These are phyloP conservation scores for Backusella tarrabulga DNA, from an alignment of 192 early-diverging fungal genomes.

Conservation along the genomic window DNA sequence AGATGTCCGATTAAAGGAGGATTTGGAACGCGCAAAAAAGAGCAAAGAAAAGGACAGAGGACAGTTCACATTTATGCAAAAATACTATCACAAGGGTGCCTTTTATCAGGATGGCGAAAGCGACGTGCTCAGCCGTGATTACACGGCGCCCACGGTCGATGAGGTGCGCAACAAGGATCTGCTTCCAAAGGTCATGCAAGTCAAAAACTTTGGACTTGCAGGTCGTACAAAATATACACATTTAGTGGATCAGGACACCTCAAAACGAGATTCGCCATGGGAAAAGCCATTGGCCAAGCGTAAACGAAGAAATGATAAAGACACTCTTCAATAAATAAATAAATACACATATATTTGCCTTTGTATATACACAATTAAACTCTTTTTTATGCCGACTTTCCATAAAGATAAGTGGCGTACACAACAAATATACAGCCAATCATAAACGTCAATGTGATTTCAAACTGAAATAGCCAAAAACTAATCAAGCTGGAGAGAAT, in stretches of 20 bases:
- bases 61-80: slow-evolving; percentile 65
- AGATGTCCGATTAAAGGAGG: slow-evolving; percentile 72
- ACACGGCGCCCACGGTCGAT: slow-evolving; percentile 69
- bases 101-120: slow-evolving; percentile 68
- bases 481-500: slow-evolving; percentile 85
- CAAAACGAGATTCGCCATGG: slow-evolving; percentile 33
- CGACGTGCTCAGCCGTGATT: slow-evolving; percentile 62
- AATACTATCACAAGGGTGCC: slow-evolving; percentile 88
- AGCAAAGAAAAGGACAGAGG: slow-evolving; percentile 61
- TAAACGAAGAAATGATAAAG: not conserved
- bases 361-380: not conserved
- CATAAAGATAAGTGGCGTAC: slow-evolving; percentile 72
- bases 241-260: slow-evolving; percentile 81
- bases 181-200: slow-evolving; percentile 86
- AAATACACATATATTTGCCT: not conserved
- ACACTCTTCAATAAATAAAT: not conserved
- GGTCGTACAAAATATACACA: slow-evolving; percentile 92
- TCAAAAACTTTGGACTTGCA: slow-evolving; percentile 84
- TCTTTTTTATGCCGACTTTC: slow-evolving; percentile 11
- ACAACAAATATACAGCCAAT: slow-evolving; percentile 69
- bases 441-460: slow-evolving; percentile 66
- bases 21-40: slow-evolving; percentile 58
- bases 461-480: slow-evolving; percentile 80
- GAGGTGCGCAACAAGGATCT: slow-evolving; percentile 61
- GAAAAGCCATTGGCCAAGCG: slow-evolving; percentile 18